Conservation (phyloP, 805 yeast species). For the Candida incommunis region DNA sequence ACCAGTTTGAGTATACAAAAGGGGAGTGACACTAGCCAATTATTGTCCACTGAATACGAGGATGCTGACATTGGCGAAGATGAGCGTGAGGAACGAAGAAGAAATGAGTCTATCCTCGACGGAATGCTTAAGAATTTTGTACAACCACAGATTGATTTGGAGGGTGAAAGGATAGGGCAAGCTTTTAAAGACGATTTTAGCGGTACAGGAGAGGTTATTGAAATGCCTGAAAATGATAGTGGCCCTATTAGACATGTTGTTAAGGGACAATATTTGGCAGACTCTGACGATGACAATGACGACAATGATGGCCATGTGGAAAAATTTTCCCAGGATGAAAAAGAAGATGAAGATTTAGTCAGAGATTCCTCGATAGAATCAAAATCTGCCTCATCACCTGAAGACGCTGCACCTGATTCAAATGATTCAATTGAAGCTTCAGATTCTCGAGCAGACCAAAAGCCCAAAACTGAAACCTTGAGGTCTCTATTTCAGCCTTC, state of each 20-base stretch:
- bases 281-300: slow-evolving; percentile 20
- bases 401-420: not conserved
- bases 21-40: not conserved
- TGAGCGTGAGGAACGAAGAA: not conserved
- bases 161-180: not conserved
- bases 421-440: not conserved
- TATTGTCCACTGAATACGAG: not conserved
- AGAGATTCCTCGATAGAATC: slow-evolving; percentile 3
- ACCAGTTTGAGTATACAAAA: not conserved
- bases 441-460: too few relatives aligned
- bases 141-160: not conserved
- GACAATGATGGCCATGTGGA: slow-evolving; percentile 13
- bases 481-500: slow-evolving; percentile 43
- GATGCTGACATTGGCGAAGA: not conserved
- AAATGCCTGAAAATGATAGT: not conserved
- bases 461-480: slow-evolving; percentile 37
- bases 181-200: not conserved
- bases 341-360: slow-evolving; percentile 27
- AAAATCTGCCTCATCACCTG: not conserved
- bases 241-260: not conserved
- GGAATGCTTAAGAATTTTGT: not conserved
- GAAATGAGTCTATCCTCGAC: not conserved
- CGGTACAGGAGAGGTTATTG: not conserved
- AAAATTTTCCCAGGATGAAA: slow-evolving; percentile 24
- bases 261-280: not conserved